Conservation (phyloP, 116 monocot species). For the Papilionanthe hybrid region DNA sequence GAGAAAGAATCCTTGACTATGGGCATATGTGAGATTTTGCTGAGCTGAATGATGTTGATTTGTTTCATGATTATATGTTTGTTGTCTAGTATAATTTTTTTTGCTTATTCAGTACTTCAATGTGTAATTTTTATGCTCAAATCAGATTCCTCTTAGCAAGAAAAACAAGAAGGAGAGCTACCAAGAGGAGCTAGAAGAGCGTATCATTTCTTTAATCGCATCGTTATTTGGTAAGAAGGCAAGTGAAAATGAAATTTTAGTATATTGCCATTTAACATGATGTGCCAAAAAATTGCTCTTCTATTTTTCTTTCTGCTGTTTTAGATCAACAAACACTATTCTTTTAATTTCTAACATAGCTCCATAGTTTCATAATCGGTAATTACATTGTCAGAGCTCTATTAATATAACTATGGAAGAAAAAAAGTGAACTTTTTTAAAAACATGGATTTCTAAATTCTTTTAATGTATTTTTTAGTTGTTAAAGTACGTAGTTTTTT, state of each 20-base stretch:
- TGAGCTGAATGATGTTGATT: background rate
- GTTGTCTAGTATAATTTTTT: background rate
- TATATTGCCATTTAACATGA: background rate
- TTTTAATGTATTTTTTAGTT: background rate
- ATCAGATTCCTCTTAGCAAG: constrained; percentile 75
- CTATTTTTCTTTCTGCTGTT: background rate
- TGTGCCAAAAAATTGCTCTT: background rate
- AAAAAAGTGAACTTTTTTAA: background rate
- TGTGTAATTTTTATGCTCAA: constrained; percentile 3
- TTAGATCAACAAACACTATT: background rate
- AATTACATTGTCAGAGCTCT: background rate
- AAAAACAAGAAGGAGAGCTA: constrained; percentile 91
- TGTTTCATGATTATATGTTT: background rate
- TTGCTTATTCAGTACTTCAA: background rate
- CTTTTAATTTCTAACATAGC: background rate
- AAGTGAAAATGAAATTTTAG: constrained; percentile 25
- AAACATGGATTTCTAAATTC: background rate
- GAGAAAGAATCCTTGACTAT: background rate
- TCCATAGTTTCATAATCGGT: background rate
- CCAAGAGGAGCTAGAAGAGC: constrained; percentile 92
- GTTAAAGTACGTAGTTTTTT: background rate
- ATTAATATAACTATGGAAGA: background rate
- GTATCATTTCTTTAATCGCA: constrained; percentile 78
- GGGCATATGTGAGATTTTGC: background rate
- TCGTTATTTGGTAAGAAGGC: constrained; percentile 97